Percentiles rank a stretch among this genome's conserved stretches.
phyloP scores from a whole-genome alignment of 352 stramenopile species.

The Phytophthora fragariae region DNA sequence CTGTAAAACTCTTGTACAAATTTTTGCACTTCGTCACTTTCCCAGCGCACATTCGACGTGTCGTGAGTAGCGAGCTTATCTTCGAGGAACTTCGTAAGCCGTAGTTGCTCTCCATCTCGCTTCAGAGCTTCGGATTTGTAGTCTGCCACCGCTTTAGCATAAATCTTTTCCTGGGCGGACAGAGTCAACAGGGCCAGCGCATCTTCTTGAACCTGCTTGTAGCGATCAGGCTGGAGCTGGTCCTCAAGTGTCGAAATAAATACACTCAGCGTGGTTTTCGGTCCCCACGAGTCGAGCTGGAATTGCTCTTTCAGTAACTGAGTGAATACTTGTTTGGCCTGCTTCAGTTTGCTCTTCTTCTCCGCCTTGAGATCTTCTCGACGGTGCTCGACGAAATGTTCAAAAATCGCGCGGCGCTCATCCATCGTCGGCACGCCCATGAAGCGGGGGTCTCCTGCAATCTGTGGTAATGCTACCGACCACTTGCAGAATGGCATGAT shows the following conservation, averaged over 20 bases:
- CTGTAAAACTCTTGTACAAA: conserved; percentile 45
- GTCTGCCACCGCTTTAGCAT: conserved; percentile 50
- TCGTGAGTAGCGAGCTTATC: conserved; percentile 33
- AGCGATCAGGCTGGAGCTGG: conserved; percentile 35
- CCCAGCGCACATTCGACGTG: conserved; percentile 24
- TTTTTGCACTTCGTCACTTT: conserved; percentile 30
- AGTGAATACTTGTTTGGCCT: conserved; percentile 61
- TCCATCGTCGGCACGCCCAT: conserved; percentile 81
- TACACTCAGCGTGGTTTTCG: conserved; percentile 58
- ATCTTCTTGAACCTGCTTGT: conserved; percentile 50
- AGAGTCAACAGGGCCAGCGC: conserved; percentile 49
- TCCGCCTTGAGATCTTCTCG: conserved; percentile 78
- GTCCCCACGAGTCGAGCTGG: conserved; percentile 46
- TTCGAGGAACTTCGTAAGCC: conserved; percentile 43
- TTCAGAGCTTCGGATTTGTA: conserved; percentile 45
- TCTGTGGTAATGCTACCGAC: conserved; percentile 80
- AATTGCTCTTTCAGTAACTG: conserved; percentile 61
- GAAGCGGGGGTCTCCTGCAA: conserved; percentile 77
- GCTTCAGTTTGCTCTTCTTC: conserved; percentile 80
- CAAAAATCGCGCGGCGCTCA: conserved; percentile 79
- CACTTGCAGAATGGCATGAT: conserved; percentile 89
- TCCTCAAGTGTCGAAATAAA: conserved; percentile 66
- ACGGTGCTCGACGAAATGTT: conserved; percentile 79
- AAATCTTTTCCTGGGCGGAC: conserved; percentile 65
- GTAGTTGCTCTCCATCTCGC: conserved; percentile 40